Evolutionary conservation across 2,329 filamentous ascomycete species (phyloP), one percentile per base, ranked within the genome.

Genomic region (Aschersonia sp.): DNA sequence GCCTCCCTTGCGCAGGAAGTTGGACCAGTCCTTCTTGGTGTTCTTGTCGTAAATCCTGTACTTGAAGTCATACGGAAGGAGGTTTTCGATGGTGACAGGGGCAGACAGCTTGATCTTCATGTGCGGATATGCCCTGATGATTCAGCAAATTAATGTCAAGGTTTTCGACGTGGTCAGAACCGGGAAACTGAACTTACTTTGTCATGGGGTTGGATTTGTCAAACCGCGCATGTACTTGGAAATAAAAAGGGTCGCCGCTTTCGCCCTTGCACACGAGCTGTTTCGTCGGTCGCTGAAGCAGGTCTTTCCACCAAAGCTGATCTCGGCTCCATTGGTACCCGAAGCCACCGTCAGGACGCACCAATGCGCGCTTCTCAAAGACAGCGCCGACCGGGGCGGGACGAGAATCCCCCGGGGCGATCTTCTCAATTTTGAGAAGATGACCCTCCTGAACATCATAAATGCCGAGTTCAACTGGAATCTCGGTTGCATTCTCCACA

Each of bases 11-110:
- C 92, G 81, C 44, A 98, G 69, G 68, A 98, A 98, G 63, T 98
- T 98, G 5, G 87, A 94, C 92, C 92, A 98, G 62, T 98, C 92
- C 62, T 94, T 95, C 71, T 90, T 94, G 0, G 89, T 96, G 63
- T 95, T 94, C 69, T 94, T 96, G 69, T 98, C 92, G 60, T 97
- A 98, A 48, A 98, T 97, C 48, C 90, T 81, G 63, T 98, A 98
- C 65, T 98, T 97, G 78, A 98, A 98, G 65, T 98, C 92, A 60
- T 92, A 97, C 0, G 92, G 92, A 39, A 98, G 68, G 42, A 98
- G 69, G 55, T 98, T 98, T 63, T 98, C 90, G 5, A 98, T 75
- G 45, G 95, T 90, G 11, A 98, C 79, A 0, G 94, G 92, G 0
- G 92, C 90, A 30, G 87, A 94, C 3, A 98, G 76, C 55, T 89